Base-by-base conservation (phyloP, 345 rosid species). In the Orychophragmus violaceus region DNA sequence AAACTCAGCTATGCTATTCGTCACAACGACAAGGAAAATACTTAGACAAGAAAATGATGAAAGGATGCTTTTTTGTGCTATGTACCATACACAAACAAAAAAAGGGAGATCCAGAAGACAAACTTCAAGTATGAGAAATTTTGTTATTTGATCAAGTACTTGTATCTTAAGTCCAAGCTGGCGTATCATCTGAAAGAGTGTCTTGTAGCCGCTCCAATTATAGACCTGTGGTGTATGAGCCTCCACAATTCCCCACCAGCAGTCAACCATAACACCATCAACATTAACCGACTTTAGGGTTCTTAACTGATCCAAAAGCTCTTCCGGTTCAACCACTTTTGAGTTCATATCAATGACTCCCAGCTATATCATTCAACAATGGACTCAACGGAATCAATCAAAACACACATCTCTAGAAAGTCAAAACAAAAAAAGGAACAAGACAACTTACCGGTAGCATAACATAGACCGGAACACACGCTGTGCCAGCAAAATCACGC, bases 201-300 rank as follows among this genome's bases (percentile, higher is more conserved):
- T 80, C 82, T 68, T 81, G 81, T 94, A 88, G 58, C 95, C 99
- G 50, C 69, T 83, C 97, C 97, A 94, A 45, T 83, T 84, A 76
- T 94, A 90, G 5, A 71, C 70, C 76, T 81, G 89, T 1, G 96
- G 97, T 24, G 83, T 76, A 63, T 83, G 83, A 24, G 81, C 77
- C 84, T 94, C 99, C 1, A 90, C 96, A 59, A 94, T 82, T 44
- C 97, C 99, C 99, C 97, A 94, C 99, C 97, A 94, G 77, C 96
- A 90, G 48, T 90, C 93, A 48, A 88, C 79, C 95, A 85, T 87
- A 71, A 90, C 81, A 37, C 97, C 97, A 78, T 90, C 99, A 39
- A 89, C 87, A 72, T 88, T 80, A 30, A 76, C 85, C 1, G 87
- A 83, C 79, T 87, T 94, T 59, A 90, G 69, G 39, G 82, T 79